Evolutionary conservation across 2,329 filamentous ascomycete species (phyloP), one percentile per base, ranked within the genome.

Genomic region (Ophiostoma pallidulum): DNA sequence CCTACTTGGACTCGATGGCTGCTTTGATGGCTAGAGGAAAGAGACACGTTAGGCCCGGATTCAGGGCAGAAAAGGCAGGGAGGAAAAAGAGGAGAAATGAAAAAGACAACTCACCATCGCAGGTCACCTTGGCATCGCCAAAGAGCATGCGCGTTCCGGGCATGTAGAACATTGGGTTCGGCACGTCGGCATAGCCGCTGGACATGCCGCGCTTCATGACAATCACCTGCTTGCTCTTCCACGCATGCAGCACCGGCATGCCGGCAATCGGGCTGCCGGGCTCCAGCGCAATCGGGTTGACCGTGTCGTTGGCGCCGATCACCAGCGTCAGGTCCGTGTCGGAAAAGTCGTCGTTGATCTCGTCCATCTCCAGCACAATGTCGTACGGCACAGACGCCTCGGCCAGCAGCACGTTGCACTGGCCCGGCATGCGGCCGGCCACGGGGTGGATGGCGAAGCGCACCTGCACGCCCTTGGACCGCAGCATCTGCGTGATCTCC

Each of bases 161-260:
- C 84, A 90, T 91, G 66, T 82, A 92, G 65, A 94, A 92, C 86
- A 95, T 90, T 1, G 89, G 88, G 61, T 95, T 95, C 10, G 84
- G 85, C 9, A 95, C 86, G 66, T 95, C 88, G 18, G 89, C 84
- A 64, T 94, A 94, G 52, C 88, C 88, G 61, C 84, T 90, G 5
- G 84, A 83, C 83, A 94, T 82, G 43, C 88, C 83, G 50, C 89
- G 73, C 75, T 95, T 95, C 89, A 95, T 94, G 10, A 95, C 84
- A 45, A 95, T 78, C 2, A 92, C 86, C 60, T 91, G 82, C 71
- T 94, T 94, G 59, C 84, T 89, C 79, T 94, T 94, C 86, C 89
- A 94, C 6, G 86, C 89, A 54, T 94, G 86, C 56, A 94, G 69
- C 19, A 95, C 88, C 0, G 89, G 89, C 89, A 95, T 95, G 2